Evolutionary conservation across 345 rosid genomes (phyloP), one percentile per base, ranked within the genome.

Genomic region (Arabidopsis thaliana): DNA sequence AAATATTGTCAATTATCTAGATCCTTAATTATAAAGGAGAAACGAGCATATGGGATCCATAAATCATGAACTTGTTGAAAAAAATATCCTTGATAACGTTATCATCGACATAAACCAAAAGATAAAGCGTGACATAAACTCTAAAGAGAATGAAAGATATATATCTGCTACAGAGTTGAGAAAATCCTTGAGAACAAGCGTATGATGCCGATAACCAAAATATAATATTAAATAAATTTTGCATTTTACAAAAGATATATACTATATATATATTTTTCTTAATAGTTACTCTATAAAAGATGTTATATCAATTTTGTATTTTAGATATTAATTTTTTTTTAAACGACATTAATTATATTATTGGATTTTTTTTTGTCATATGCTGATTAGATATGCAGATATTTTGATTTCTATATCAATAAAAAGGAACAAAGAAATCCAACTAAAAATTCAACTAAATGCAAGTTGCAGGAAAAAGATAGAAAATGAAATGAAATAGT

Each of bases 401-500:
- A 51, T 23, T 30, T 16, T n/a, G 0, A 42, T 25, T 46, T 30
- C 36, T 12, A 8, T 32, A 7, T 1, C 10, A 1, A 46, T 22
- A 14, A 24, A 38, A 1, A 25, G 0, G 0, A 6, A 40, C 20
- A 5, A 37, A 16, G 1, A 50, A 20, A 63, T 45, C 6, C 4
- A 44, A 36, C 14, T 53, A 48, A 25, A 37, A 57, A 16, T 33
- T 9, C 2, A 49, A 13, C 37, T 24, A 40, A 3, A 0, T 12
- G 36, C 66, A 61, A 61, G 36, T 61, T 41, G 49, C 20, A 6
- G 3, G 36, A 3, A 60, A 59, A 16, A 12, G 71, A 65, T 56
- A 48, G 65, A 57, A 74, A 58, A 20, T 32, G 73, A 74, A 66
- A 57, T 65, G 41, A 11, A 49, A 25, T 1, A 36, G 5, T 34